Conservation (phyloP, 192 early-diverging fungal species). For the Entrophospora sp. region DNA sequence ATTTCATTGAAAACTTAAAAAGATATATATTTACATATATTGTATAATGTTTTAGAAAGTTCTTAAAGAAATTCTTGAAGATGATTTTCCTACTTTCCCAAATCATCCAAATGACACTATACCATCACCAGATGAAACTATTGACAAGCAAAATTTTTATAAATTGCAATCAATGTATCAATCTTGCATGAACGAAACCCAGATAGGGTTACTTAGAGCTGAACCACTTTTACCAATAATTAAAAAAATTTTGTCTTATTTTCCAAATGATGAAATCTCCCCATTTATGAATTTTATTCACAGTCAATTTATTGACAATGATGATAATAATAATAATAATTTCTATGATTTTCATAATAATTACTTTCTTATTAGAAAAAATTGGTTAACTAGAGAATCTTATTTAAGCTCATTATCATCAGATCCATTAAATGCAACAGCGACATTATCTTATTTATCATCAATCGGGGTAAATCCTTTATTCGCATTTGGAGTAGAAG, state of each 20-base stretch:
- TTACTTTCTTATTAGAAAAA: too few relatives aligned
- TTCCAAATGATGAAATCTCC: too few relatives aligned
- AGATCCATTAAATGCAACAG: conserved; percentile 19
- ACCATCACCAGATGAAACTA: conserved; percentile 29
- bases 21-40: not conserved
- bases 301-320: too few relatives aligned
- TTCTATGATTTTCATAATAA: too few relatives aligned
- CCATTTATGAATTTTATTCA: too few relatives aligned
- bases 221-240: conserved; percentile 33
- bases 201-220: conserved; percentile 29
- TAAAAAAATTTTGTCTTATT: conserved; percentile 24
- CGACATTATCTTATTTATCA: conserved; percentile 22
- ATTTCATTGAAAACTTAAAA: not conserved
- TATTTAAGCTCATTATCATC: not conserved
- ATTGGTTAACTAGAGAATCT: too few relatives aligned
- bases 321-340: too few relatives aligned
- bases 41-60: too few relatives aligned
- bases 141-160: conserved; percentile 42
- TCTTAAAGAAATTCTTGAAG: conserved; percentile 41
- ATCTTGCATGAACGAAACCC: conserved; percentile 42
- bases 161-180: conserved; percentile 49
- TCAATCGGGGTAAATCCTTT: conserved; percentile 31
- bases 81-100: too few relatives aligned
- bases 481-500: conserved; percentile 38
- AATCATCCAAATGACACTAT: conserved; percentile 21